Base-by-base conservation (phyloP, 2,329 filamentous ascomycete genomes). In the Chalaropsis thielavioides region DNA sequence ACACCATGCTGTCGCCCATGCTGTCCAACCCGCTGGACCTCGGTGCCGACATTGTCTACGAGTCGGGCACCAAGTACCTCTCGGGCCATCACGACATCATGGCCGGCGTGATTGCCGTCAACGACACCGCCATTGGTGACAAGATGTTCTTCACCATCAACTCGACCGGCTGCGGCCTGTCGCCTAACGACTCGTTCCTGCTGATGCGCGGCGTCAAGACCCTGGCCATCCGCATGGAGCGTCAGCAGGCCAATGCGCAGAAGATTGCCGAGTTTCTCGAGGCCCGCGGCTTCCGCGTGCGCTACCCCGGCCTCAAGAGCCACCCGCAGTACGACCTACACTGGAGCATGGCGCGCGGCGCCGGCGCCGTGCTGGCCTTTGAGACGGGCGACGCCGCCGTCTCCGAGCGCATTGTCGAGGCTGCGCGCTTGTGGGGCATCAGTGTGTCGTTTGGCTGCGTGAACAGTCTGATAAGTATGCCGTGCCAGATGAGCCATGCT, bases 61-160 rank as follows among this genome's bases (percentile, higher is more conserved):
- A 99, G 78, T 95, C 89, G 31, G 94, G 94, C 65, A 99, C 94
- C 27, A 99, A 99, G 75, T 99, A 99, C 72, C 81, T 99, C 5
- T 97, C 92, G 0, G 94, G 94, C 40, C 94, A 99, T 75, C 94
- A 99, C 79, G 95, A 99, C 73, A 88, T 99, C 73, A 99, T 99
- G 94, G 94, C 94, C 10, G 94, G 95, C 68, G 91, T 99, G 38
- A 88, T 99, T 69, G 94, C 92, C 24, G 85, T 92, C 74, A 97
- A 97, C 74, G 87, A 95, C 72, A 75, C 84, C 3, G 78, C 83
- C 2, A 78, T 99, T 35, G 92, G 88, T 59, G 91, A 99, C 71
- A 90, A 88, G 72, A 85, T 99, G 70, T 99, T 88, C 78, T 97
- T 96, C 77, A 92, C 90, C 66, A 96, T 99, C 80, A 99, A 99